phyloP scores from a whole-genome alignment of 2,329 filamentous ascomycete species.

The Alternaria tenuissima region DNA sequence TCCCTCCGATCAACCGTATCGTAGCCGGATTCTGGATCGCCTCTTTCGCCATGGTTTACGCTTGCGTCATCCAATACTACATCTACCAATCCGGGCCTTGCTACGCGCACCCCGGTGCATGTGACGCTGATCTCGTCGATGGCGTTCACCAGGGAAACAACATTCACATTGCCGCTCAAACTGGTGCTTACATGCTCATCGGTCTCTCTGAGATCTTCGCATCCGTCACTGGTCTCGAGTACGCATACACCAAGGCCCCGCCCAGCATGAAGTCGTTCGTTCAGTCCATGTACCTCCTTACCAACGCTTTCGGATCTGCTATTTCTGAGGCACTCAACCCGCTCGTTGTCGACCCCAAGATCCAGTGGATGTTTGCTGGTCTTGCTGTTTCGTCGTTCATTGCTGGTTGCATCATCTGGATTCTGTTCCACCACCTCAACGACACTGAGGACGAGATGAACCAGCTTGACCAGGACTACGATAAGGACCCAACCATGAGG shows the following conservation, averaged over 20 bases:
- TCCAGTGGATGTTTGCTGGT: slow-evolving; percentile 67
- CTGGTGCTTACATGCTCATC: slow-evolving; percentile 58
- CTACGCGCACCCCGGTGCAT: slow-evolving; percentile 53
- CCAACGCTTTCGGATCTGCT: slow-evolving; percentile 67
- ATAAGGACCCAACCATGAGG: slow-evolving; percentile 43
- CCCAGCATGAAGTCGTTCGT: slow-evolving; percentile 59
- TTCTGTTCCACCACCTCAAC: slow-evolving; percentile 51
- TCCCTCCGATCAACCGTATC: slow-evolving; percentile 63
- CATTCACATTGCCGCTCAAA: slow-evolving; percentile 57
- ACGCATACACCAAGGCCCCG: slow-evolving; percentile 59
- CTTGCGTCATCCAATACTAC: slow-evolving; percentile 65
- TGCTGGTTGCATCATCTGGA: slow-evolving; percentile 47
- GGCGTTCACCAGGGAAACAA: slow-evolving; percentile 49
- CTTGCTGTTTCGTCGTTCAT: slow-evolving; percentile 42
- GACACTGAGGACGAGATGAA: slow-evolving; percentile 50
- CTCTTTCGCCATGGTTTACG: slow-evolving; percentile 62
- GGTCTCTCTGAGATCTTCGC: slow-evolving; percentile 59
- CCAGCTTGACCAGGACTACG: slow-evolving; percentile 44
- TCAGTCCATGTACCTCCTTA: slow-evolving; percentile 66
- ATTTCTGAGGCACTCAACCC: slow-evolving; percentile 71
- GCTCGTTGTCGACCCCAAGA: slow-evolving; percentile 68
- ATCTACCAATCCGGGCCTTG: slow-evolving; percentile 65
- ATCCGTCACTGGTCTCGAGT: slow-evolving; percentile 58
- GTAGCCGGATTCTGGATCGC: slow-evolving; percentile 62
- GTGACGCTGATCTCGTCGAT: slow-evolving; percentile 37